These are phyloP conservation scores for Syzygium syzygioides DNA, from an alignment of 441 rosid species.

Conservation along the genomic window DNA sequence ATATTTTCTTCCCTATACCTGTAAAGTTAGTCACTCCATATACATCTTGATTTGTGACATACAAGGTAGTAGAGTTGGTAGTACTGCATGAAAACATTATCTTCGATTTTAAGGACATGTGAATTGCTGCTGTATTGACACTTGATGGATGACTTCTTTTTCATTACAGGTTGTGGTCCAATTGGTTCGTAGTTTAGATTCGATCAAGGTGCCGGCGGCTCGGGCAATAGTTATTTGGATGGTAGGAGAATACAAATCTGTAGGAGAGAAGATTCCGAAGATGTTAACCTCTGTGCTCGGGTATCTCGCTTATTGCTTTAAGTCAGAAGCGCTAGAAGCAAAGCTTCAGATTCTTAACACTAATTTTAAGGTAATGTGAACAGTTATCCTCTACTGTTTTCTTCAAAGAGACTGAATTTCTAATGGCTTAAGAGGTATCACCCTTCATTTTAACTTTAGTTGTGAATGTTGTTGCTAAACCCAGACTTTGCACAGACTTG, in stretches of 20 bases:
- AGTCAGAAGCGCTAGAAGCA: conserved; percentile 76
- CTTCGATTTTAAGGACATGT: background rate
- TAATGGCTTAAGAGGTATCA: background rate
- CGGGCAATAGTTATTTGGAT: conserved; percentile 93
- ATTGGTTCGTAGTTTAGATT: conserved; percentile 74
- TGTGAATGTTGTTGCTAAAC: background rate
- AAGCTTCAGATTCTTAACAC: conserved; percentile 91
- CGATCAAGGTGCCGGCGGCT: conserved; percentile 77
- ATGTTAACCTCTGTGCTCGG: conserved; percentile 66
- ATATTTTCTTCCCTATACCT: background rate
- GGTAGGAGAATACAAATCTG: conserved; percentile 75
- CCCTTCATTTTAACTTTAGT: background rate
- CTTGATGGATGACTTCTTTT: background rate
- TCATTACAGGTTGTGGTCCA: conserved; percentile 66
- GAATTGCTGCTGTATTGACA: background rate
- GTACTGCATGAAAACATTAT: background rate
- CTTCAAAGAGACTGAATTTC: background rate
- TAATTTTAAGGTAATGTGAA: conserved; percentile 52
- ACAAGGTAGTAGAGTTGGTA: background rate
- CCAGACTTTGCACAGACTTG: background rate
- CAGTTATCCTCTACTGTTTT: background rate
- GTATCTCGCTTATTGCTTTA: conserved; percentile 91
- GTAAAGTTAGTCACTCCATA: background rate
- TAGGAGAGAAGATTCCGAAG: conserved; percentile 72
- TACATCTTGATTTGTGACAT: background rate